A percentile compares a stretch with the other conserved stretches of the same genome.
Conservation (phyloP, 2,329 filamentous ascomycete genomes). For the Monilinia fructigena region DNA sequence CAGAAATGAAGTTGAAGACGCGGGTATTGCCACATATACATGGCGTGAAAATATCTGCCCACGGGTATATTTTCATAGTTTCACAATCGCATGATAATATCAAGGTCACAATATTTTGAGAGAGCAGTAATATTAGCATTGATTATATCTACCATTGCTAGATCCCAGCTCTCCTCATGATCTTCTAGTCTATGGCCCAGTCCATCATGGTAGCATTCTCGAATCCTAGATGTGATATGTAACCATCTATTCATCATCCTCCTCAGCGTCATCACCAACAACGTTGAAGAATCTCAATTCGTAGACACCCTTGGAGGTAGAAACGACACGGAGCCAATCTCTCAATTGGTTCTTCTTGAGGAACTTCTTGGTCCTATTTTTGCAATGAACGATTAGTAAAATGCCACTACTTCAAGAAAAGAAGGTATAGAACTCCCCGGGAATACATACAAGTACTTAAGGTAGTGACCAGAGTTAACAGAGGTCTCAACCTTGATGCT, state of each 20-base stretch:
- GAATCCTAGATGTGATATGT: slow-evolving; percentile 15
- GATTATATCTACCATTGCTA: slow-evolving; percentile 2
- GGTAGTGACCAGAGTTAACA: slow-evolving; percentile 97
- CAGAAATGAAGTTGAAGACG: no score
- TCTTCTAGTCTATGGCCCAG: slow-evolving; percentile 14
- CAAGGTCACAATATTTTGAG: neutral
- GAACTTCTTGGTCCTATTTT: slow-evolving; percentile 95
- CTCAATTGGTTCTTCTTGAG: slow-evolving; percentile 99
- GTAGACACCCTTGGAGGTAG: slow-evolving; percentile 96
- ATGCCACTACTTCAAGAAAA: neutral
- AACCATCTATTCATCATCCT: slow-evolving; percentile 88
- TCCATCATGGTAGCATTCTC: slow-evolving; percentile 17
- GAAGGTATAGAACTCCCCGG: no score
- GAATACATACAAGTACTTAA: slow-evolving; percentile 92
- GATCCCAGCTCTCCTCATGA: slow-evolving; percentile 18
- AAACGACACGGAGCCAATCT: slow-evolving; percentile 99
- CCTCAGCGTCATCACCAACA: slow-evolving; percentile 95
- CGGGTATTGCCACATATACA: no score
- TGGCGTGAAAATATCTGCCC: neutral
- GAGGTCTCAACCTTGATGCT: slow-evolving; percentile 96
- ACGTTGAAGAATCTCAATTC: slow-evolving; percentile 99
- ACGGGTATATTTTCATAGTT: neutral
- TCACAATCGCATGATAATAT: neutral
- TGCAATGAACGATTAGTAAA: slow-evolving; percentile 31
- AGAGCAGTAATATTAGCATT: slow-evolving; percentile 17